Evolutionary conservation across 2,329 filamentous ascomycete genomes (phyloP).

Genomic region (Fusarium sterilihyphosum): DNA sequence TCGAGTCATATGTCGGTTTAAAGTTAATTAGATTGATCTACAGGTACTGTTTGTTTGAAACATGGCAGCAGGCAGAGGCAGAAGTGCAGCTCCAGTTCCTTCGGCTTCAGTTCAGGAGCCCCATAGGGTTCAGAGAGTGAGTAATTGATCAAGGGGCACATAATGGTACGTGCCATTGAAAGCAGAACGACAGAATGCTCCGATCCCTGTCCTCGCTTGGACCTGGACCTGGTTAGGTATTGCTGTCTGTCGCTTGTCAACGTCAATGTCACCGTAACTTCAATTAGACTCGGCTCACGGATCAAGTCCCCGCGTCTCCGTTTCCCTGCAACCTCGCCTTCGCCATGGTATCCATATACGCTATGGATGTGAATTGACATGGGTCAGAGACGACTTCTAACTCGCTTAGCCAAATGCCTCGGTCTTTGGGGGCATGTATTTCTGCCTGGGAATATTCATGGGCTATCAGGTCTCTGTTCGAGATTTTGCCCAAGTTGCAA

Average conservation of each 20-base stretch:
- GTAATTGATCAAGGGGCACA: constrained; percentile 3
- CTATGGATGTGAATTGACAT: not conserved
- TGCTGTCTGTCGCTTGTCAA: constrained; percentile 2
- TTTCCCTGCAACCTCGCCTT: constrained; percentile 1
- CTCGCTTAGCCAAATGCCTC: constrained; percentile 6
- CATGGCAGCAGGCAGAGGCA: not conserved
- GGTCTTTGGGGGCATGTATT: not conserved
- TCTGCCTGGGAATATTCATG: not conserved
- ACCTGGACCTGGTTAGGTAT: not conserved
- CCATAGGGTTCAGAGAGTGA: not conserved
- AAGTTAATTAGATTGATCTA: not conserved
- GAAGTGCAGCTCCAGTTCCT: not conserved
- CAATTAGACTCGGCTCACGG: constrained; percentile 15
- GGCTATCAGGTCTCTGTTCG: not conserved
- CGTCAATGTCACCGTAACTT: constrained; percentile 4
- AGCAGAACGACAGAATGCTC: not conserved
- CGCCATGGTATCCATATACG: not conserved
- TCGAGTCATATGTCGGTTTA: not conserved
- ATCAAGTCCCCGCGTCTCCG: constrained; percentile 22
- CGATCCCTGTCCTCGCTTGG: constrained; percentile 5
- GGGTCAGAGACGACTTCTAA: not conserved
- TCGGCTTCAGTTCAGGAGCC: not conserved
- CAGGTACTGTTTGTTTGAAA: constrained; percentile 5
- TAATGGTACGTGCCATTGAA: constrained; percentile 17
- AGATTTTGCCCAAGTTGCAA: not conserved